A percentile compares a stretch with the other conserved stretches of the same genome.
Conservation (phyloP, 805 yeast genomes). For the Kodamaea laetipori region DNA sequence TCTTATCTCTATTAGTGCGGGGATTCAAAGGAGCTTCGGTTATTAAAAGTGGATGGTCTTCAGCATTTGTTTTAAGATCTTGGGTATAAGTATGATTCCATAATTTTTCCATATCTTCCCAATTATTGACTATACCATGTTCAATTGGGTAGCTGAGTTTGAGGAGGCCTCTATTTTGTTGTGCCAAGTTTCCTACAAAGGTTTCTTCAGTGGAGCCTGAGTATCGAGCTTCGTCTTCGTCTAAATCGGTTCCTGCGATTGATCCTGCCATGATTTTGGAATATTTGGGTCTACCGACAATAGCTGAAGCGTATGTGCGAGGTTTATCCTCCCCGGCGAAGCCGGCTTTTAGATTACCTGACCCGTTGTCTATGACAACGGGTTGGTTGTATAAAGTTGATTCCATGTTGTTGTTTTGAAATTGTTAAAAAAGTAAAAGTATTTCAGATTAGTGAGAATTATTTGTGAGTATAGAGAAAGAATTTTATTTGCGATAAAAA, state of each 20-base stretch:
- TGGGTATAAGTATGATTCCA: slow-evolving; percentile 72
- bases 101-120: slow-evolving; percentile 83
- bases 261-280: slow-evolving; percentile 72
- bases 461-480: too few relatives aligned
- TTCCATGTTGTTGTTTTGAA: slow-evolving; percentile 13
- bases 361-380: slow-evolving; percentile 59
- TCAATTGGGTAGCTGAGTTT: slow-evolving; percentile 69
- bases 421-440: too few relatives aligned
- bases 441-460: too few relatives aligned
- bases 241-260: slow-evolving; percentile 18
- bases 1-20: slow-evolving; percentile 54
- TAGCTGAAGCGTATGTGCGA: slow-evolving; percentile 58
- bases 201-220: slow-evolving; percentile 49
- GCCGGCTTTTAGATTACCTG: slow-evolving; percentile 84
- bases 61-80: slow-evolving; percentile 58
- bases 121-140: slow-evolving; percentile 77
- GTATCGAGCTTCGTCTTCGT: slow-evolving; percentile 17
- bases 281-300: slow-evolving; percentile 83
- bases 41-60: slow-evolving; percentile 83
- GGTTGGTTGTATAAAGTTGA: slow-evolving; percentile 44
- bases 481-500: too few relatives aligned
- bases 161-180: slow-evolving; percentile 74
- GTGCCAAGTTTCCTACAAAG: slow-evolving; percentile 77
- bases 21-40: slow-evolving; percentile 92
- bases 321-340: slow-evolving; percentile 93